Evolutionary conservation across 192 early-diverging fungal genomes (phyloP).

Genomic region (Lobulomyces angularis): DNA sequence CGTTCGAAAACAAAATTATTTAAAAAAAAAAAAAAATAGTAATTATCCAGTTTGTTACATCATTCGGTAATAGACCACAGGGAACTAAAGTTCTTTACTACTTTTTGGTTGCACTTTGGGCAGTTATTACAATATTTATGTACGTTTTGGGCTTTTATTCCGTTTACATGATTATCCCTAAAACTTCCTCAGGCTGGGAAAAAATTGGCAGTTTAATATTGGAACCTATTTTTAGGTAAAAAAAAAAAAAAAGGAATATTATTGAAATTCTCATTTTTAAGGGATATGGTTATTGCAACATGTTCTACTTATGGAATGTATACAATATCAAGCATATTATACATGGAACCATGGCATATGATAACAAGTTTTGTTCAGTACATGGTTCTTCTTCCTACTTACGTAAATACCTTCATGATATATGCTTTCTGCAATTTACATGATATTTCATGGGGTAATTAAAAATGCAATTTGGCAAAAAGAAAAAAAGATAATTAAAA

Average conservation of each 20-base stretch:
- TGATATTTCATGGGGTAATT: slow-evolving; percentile 75
- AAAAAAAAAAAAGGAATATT: slow-evolving; percentile 12
- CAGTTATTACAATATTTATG: slow-evolving; percentile 29
- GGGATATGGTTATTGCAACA: slow-evolving; percentile 41
- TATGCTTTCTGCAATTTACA: slow-evolving; percentile 72
- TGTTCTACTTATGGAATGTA: slow-evolving; percentile 57
- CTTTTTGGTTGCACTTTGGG: slow-evolving; percentile 25
- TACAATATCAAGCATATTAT: slow-evolving; percentile 46
- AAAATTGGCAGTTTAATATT: slow-evolving; percentile 11
- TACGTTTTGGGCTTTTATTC: slow-evolving; percentile 3
- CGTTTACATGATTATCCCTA: slow-evolving; percentile 18
- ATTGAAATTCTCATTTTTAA: slow-evolving; percentile 27
- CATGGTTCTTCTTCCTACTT: slow-evolving; percentile 57
- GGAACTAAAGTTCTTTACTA: slow-evolving; percentile 13
- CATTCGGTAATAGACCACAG: background rate
- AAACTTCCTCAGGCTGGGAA: slow-evolving; percentile 6
- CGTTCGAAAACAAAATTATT: no score
- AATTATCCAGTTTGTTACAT: background rate
- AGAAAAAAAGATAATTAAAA: no score
- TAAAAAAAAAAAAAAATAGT: background rate
- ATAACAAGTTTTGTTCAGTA: slow-evolving; percentile 59
- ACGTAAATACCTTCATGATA: slow-evolving; percentile 65
- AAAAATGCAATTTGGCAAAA: no score
- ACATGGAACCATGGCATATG: slow-evolving; percentile 70
- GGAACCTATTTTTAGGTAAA: slow-evolving; percentile 4